A percentile compares a stretch with the other conserved stretches of the same genome.
These are phyloP conservation scores for Deakozyma indianensis DNA, from an alignment of 805 yeast species.

Conservation along the genomic window DNA sequence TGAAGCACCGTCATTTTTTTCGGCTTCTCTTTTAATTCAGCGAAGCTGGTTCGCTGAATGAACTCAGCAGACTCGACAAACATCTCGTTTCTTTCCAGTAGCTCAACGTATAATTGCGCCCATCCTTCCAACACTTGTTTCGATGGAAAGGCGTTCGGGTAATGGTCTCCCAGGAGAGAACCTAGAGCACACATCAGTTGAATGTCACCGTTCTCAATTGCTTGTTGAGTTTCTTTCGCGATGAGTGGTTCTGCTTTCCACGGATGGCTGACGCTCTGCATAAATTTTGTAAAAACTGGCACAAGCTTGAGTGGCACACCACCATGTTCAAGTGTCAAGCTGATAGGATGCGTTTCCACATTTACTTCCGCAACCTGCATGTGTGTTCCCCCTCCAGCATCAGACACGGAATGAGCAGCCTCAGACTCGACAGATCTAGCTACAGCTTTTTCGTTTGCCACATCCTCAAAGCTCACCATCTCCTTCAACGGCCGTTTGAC, in stretches of 20 bases:
- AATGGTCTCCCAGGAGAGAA: constrained; percentile 33
- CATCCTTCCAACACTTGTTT: constrained; percentile 34
- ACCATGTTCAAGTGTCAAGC: background rate
- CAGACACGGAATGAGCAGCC: too few species aligned
- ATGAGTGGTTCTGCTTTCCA: constrained; percentile 45
- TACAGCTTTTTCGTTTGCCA: too few species aligned
- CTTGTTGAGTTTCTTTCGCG: constrained; percentile 36
- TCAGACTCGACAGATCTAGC: too few species aligned
- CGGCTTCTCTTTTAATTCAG: constrained; percentile 12
- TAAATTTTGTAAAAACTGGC: background rate
- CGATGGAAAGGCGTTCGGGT: constrained; percentile 21
- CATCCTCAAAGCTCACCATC: too few species aligned
- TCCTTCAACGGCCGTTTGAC: too few species aligned
- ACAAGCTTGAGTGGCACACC: background rate
- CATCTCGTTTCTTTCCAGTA: constrained; percentile 33
- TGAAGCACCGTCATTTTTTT: background rate
- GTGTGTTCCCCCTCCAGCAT: too few species aligned
- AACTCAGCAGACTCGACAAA: constrained; percentile 48
- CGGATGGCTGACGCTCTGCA: constrained; percentile 22
- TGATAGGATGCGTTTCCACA: too few species aligned
- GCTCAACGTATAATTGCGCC: constrained; percentile 39
- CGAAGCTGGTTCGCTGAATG: constrained; percentile 27
- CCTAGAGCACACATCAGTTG: constrained; percentile 44
- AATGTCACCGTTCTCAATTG: constrained; percentile 49
- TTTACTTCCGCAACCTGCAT: too few species aligned